Evolutionary conservation across 2,329 filamentous ascomycete genomes (phyloP).

Genomic region (Orbilia blumenaviensis): DNA sequence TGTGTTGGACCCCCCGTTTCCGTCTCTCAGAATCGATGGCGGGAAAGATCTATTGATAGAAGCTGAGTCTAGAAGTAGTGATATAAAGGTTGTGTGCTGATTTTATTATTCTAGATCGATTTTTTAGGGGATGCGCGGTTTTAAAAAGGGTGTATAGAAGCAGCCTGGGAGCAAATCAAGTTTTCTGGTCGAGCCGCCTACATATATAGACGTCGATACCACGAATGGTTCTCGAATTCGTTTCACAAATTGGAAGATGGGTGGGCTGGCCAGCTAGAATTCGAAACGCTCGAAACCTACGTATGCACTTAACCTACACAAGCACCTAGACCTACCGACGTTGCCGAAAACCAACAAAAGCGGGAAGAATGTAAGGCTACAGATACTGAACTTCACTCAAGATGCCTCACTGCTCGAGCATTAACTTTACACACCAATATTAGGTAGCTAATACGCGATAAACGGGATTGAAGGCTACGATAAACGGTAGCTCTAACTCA

Average conservation of each 20-base stretch:
- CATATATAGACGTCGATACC: no score
- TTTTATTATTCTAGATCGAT: neutral
- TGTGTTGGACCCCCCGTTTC: slow-evolving; percentile 5
- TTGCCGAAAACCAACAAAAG: no score
- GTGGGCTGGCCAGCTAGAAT: no score
- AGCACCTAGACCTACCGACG: no score
- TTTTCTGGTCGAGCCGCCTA: no score
- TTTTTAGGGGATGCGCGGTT: neutral
- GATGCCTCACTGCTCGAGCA: no score
- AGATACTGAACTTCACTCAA: neutral
- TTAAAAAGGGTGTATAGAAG: neutral
- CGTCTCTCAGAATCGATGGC: neutral
- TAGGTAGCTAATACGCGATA: no score
- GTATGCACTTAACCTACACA: no score
- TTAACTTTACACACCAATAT: no score
- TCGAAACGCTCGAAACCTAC: no score
- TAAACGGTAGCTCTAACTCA: no score
- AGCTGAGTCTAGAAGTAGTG: neutral
- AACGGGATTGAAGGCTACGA: no score
- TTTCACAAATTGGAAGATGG: slow-evolving; percentile 16
- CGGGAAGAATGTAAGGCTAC: neutral
- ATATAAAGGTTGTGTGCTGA: neutral
- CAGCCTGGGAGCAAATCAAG: neutral
- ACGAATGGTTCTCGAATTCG: neutral
- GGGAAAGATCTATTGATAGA: neutral